These are phyloP conservation scores for Actinidia chinensis DNA, from an alignment of 179 eudicot genomes.

Conservation along the genomic window DNA sequence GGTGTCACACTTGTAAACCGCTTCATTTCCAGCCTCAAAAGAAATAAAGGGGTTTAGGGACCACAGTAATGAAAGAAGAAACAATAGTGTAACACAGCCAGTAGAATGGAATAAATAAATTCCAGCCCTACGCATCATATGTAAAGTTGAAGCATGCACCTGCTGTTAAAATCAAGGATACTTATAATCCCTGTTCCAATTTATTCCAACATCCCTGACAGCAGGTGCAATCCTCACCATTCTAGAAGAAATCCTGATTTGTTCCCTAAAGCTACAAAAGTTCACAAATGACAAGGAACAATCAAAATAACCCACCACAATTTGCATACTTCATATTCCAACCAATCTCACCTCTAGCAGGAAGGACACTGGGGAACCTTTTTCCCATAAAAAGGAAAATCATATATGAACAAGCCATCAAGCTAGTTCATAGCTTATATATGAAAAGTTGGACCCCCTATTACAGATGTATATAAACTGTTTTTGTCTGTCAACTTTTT, in stretches of 20 bases:
- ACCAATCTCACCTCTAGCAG: neutral
- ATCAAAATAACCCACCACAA: neutral
- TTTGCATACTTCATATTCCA: neutral
- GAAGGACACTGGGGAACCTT: neutral
- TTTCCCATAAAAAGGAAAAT: neutral
- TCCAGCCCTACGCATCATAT: neutral
- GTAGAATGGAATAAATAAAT: neutral
- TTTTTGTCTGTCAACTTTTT: conserved; percentile 1
- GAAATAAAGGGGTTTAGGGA: conserved; percentile 4
- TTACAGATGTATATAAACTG: neutral
- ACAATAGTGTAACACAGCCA: neutral
- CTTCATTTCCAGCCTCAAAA: conserved; percentile 98
- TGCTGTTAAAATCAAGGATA: neutral
- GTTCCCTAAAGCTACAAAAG: neutral
- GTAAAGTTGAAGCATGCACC: neutral
- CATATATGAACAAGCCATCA: neutral
- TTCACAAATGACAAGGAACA: neutral
- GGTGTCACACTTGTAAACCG: conserved; percentile 59
- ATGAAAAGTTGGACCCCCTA: neutral
- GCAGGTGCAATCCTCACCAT: neutral
- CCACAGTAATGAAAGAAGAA: neutral
- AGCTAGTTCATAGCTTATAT: neutral
- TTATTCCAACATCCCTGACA: neutral
- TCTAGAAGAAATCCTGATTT: neutral
- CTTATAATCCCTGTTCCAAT: neutral